phyloP scores from a whole-genome alignment of 768 basidiomycete species.

The Pleurotus platypus region DNA sequence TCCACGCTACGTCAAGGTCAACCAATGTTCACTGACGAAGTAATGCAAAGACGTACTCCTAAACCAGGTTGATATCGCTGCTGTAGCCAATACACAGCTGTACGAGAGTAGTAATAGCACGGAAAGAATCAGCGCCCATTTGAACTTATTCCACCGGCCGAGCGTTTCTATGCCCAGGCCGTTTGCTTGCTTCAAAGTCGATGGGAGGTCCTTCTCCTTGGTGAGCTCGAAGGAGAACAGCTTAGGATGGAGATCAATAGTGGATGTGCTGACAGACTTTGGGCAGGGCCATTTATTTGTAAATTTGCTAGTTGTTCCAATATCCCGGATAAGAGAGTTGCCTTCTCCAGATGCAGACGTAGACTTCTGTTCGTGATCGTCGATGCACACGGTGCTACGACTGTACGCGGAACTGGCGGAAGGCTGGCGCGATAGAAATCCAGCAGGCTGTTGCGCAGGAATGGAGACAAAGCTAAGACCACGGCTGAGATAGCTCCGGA shows the following conservation, averaged over 20 bases:
- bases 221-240: background rate
- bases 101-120: constrained; percentile 51
- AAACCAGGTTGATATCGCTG: constrained; percentile 58
- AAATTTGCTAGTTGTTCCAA: constrained; percentile 38
- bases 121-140: constrained; percentile 59
- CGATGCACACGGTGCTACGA: background rate
- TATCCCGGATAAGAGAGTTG: constrained; percentile 7
- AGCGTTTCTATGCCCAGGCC: constrained; percentile 35
- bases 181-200: constrained; percentile 29
- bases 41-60: constrained; percentile 32
- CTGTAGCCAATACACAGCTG: constrained; percentile 47
- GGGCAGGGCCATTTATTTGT: constrained; percentile 52
- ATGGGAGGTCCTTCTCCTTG: constrained; percentile 7
- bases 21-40: too few species aligned
- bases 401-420: background rate
- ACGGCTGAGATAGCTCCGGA: constrained; percentile 14
- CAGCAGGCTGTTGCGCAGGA: constrained; percentile 5
- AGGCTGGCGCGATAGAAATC: constrained; percentile 7
- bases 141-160: constrained; percentile 57
- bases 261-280: constrained; percentile 17
- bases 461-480: constrained; percentile 17
- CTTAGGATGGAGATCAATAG: background rate
- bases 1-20: constrained; percentile 40
- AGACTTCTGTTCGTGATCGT: background rate
- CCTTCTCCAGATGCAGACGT: background rate